Percentiles rank a stretch among this genome's conserved stretches.
phyloP scores from a whole-genome alignment of 106 monocot species.

The Amphibolis antarctica region DNA sequence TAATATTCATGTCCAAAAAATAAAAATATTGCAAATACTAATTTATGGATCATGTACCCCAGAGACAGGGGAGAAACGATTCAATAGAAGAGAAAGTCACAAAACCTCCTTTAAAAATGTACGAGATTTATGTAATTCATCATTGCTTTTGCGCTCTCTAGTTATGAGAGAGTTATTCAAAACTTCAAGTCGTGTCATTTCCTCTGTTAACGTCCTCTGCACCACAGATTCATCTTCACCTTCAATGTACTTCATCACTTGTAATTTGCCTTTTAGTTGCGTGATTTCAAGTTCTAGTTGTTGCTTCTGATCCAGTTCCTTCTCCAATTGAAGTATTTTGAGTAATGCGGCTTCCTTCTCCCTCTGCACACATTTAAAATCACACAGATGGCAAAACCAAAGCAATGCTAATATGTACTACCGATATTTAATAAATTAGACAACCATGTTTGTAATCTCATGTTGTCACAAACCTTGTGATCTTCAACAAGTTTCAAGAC shows the following conservation, averaged over 20 bases:
- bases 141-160: slow-evolving; percentile 65
- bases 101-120: slow-evolving; percentile 43
- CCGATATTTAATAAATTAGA: background rate
- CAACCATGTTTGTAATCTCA: background rate
- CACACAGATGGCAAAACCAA: background rate
- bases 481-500: slow-evolving; percentile 57
- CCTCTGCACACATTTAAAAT: slow-evolving; percentile 29
- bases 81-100: background rate
- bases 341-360: slow-evolving; percentile 61
- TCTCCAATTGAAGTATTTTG: slow-evolving; percentile 57
- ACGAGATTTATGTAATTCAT: slow-evolving; percentile 59
- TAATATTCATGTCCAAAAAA: no score
- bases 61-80: background rate
- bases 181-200: slow-evolving; percentile 34
- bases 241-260: slow-evolving; percentile 64
- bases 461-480: slow-evolving; percentile 45
- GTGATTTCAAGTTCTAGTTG: slow-evolving; percentile 69
- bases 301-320: slow-evolving; percentile 54
- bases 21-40: no score
- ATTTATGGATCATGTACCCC: no score
- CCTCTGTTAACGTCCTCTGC: slow-evolving; percentile 38
- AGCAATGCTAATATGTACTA: background rate
- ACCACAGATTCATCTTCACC: slow-evolving; percentile 51
- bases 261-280: slow-evolving; percentile 55
- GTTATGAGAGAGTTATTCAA: slow-evolving; percentile 41